phyloP scores from a whole-genome alignment of 768 basidiomycete species.

The Lactarius trivialis region DNA sequence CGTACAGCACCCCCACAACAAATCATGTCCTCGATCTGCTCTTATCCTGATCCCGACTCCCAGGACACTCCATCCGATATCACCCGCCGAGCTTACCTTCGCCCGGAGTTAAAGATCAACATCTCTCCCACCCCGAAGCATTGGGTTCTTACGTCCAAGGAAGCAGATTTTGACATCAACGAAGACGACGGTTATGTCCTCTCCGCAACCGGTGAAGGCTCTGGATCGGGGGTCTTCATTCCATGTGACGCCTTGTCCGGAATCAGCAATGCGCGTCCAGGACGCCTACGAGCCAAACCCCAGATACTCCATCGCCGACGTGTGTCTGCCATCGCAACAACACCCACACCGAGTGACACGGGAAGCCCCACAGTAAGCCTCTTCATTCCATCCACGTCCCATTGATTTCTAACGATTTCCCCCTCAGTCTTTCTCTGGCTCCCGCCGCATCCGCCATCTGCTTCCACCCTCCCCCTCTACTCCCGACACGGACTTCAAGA shows the following conservation, averaged over 20 bases:
- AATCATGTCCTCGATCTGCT: background rate
- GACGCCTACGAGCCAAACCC: conserved; percentile 16
- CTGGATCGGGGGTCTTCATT: conserved; percentile 1
- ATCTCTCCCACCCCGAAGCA: conserved; percentile 4
- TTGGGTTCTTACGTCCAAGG: background rate
- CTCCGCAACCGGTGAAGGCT: conserved; percentile 16
- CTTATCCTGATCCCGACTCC: background rate
- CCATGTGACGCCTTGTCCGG: conserved; percentile 13
- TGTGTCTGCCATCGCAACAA: background rate
- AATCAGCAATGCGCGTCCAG: background rate
- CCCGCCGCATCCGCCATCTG: conserved; percentile 10
- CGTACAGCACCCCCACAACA: background rate
- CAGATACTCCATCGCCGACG: conserved; percentile 12
- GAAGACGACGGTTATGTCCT: conserved; percentile 22
- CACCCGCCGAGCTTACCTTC: conserved; percentile 7
- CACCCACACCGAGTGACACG: conserved; percentile 1
- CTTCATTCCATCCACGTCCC: background rate
- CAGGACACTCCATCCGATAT: background rate
- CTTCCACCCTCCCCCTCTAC: conserved; percentile 15
- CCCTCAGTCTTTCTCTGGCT: conserved; percentile 2
- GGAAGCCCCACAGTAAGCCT: conserved; percentile 14
- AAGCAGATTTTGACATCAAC: conserved; percentile 12
- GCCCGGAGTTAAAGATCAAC: conserved; percentile 6
- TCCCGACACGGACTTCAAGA: conserved; percentile 18
- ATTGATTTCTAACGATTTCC: background rate